phyloP scores from a whole-genome alignment of 2,329 filamentous ascomycete genomes.

The Scedosporium dehoogii region DNA sequence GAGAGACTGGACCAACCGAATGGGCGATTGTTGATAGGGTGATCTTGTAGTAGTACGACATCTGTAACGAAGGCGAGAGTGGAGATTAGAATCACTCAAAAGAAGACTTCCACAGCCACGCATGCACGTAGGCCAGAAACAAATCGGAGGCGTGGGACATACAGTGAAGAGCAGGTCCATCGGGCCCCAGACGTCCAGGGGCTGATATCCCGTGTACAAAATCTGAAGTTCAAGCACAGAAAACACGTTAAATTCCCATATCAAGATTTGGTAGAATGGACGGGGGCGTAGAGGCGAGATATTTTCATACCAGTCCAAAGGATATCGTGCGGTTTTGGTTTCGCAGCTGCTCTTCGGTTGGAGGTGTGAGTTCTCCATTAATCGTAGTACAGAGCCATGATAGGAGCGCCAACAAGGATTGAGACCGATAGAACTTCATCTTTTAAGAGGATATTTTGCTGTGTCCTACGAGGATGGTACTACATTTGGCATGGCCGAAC shows the following conservation, averaged over 20 bases:
- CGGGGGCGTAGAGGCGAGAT: too few relatives aligned
- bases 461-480: too few relatives aligned
- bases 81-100: too few relatives aligned
- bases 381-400: not conserved
- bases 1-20: not conserved
- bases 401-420: not conserved
- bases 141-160: not conserved
- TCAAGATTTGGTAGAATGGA: too few relatives aligned
- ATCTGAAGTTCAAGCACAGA: not conserved
- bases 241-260: not conserved
- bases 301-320: too few relatives aligned
- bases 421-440: not conserved
- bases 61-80: not conserved
- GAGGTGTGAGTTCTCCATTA: not conserved
- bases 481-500: too few relatives aligned
- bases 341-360: not conserved
- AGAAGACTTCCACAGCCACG: too few relatives aligned
- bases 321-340: not conserved
- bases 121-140: too few relatives aligned
- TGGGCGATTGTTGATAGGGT: not conserved
- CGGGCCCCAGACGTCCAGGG: conserved; percentile 1
- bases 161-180: not conserved
- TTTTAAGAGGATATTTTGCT: not conserved
- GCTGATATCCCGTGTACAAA: not conserved
- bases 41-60: not conserved